Evolutionary conservation across 2,329 filamentous ascomycete species (phyloP).

Genomic region (Chrysosporium keratinophilum): DNA sequence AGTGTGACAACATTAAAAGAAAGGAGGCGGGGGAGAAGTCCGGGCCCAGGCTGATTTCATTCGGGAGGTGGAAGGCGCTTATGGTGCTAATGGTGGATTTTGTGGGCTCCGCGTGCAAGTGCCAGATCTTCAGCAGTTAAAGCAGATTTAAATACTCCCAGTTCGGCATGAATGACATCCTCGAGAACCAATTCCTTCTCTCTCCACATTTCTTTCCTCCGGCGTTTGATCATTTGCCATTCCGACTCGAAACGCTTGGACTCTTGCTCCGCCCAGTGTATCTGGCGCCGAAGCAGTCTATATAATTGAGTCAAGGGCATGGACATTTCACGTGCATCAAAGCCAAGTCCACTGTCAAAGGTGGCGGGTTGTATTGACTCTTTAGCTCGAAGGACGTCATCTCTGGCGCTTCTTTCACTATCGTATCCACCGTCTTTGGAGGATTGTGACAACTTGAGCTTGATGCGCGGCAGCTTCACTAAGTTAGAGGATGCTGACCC

Average conservation of each 20-base stretch:
- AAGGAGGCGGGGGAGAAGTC: no score
- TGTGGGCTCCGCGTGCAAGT: neutral
- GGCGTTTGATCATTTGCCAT: slow-evolving; percentile 30
- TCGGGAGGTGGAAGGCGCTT: neutral
- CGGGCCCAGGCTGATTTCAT: neutral
- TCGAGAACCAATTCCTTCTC: slow-evolving; percentile 38
- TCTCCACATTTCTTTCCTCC: slow-evolving; percentile 32
- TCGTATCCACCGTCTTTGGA: slow-evolving; percentile 23
- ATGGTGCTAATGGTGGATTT: slow-evolving; percentile 3
- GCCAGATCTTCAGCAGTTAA: slow-evolving; percentile 13
- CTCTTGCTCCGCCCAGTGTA: slow-evolving; percentile 41
- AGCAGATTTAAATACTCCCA: slow-evolving; percentile 27
- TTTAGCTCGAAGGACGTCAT: slow-evolving; percentile 24
- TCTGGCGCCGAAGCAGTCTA: slow-evolving; percentile 38
- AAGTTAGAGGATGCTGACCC: slow-evolving; percentile 21
- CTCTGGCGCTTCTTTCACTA: slow-evolving; percentile 17
- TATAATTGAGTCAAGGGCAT: slow-evolving; percentile 36
- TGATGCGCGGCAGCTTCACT: slow-evolving; percentile 33
- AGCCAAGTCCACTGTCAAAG: slow-evolving; percentile 32
- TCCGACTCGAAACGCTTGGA: slow-evolving; percentile 30
- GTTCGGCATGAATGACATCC: slow-evolving; percentile 35
- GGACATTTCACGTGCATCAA: slow-evolving; percentile 36
- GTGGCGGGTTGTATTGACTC: slow-evolving; percentile 29
- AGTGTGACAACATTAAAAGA: neutral
- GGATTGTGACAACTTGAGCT: slow-evolving; percentile 32